Evolutionary conservation across 306 rosid genomes (phyloP), one percentile per base, ranked within the genome.

Genomic region (Albizia julibrissin): DNA sequence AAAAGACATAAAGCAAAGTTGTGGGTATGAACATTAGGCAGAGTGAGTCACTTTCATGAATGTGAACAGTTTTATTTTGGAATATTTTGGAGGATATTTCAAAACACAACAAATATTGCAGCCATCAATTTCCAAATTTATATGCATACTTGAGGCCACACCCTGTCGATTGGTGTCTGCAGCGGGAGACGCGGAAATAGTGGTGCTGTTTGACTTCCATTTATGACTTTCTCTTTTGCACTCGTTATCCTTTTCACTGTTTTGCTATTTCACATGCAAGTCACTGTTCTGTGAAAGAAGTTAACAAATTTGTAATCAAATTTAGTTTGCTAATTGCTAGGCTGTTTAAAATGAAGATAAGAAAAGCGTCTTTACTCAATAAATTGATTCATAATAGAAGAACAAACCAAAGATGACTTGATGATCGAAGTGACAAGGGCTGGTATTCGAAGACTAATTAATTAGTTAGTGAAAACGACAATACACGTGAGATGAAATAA

Each of bases 341-440:
- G 21, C 18, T 21, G 73, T 73, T 15, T 54, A 68, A 37, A 44
- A 78, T 16, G 10, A 80, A 67, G 29, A 11, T 3, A 61, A 59
- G 14, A 76, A 67, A 16, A 26, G 19, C 31, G 67, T 33, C n/a
- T 77, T 19, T 22, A n/a, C n/a, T n/a, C n/a, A n/a, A 58, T n/a
- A 2, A 76, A 27, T 12, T 64, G 13, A 33, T n/a, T n/a, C 72
- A 8, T 65, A 68, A 3, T 16, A 42, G 18, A 40, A 33, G 61
- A n/a, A 56, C 62, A 56, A 56, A 8, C 62, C 4, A 54, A n/a
- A 54, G 24, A 21, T 37, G 84, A 78, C 75, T 74, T 69, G 4
- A 79, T 74, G 6, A 79, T 78, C 81, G 75, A 69, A 82, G 49
- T 4, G 52, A 21, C 72, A 0, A 1, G 8, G 27, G 47, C 10